Evolutionary conservation across 2,329 filamentous ascomycete genomes (phyloP).

Genomic region (Ambrosiella beaveri): DNA sequence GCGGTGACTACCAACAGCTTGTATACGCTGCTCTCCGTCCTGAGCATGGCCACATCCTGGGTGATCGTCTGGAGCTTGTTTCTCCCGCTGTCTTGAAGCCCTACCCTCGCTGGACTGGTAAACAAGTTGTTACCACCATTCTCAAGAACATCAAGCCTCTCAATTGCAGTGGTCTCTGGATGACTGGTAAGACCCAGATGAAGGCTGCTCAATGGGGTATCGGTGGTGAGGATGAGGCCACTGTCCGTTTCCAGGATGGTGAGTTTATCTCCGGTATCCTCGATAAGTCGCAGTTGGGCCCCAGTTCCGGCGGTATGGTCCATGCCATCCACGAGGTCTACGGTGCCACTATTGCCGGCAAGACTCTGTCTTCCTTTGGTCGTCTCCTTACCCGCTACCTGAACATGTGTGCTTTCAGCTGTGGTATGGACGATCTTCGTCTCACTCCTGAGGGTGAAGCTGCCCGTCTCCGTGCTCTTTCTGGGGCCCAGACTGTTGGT

Average conservation of each 20-base stretch:
- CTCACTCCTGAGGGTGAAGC: conserved; percentile 67
- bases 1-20: conserved; percentile 82
- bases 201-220: conserved; percentile 63
- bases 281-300: conserved; percentile 89
- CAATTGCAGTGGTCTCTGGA: conserved; percentile 58
- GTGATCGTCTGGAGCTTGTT: conserved; percentile 65
- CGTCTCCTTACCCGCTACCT: conserved; percentile 76
- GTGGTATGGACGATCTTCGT: conserved; percentile 88
- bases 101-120: conserved; percentile 74
- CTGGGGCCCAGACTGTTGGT: conserved; percentile 51
- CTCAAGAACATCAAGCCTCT: conserved; percentile 77
- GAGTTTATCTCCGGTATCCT: conserved; percentile 81
- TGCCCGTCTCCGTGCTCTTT: conserved; percentile 49
- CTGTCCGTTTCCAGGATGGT: conserved; percentile 69
- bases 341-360: conserved; percentile 71
- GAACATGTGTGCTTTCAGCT: conserved; percentile 89
- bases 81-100: conserved; percentile 72
- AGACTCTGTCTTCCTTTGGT: conserved; percentile 74
- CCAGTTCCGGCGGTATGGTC: conserved; percentile 68
- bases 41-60: conserved; percentile 73
- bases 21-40: conserved; percentile 79
- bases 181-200: conserved; percentile 65
- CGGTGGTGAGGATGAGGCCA: conserved; percentile 53
- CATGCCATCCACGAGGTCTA: conserved; percentile 90
- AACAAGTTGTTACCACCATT: conserved; percentile 86